Percentiles rank a stretch among this genome's conserved stretches.
Conservation (phyloP, 106 monocot genomes). For the Allium fistulosum region DNA sequence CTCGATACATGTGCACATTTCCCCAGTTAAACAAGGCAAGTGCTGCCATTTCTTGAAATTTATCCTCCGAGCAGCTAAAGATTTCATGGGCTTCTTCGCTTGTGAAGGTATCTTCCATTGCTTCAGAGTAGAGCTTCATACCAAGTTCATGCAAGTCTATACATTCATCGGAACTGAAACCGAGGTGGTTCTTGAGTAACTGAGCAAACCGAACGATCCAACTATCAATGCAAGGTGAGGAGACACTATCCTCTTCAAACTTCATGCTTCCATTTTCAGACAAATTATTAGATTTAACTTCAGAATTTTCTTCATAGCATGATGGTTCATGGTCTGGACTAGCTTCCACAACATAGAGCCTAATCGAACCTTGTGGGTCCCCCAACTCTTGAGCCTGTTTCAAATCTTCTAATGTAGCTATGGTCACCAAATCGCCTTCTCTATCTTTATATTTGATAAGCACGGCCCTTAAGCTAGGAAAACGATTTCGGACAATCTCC, state of each 20-base stretch:
- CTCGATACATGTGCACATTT: constrained; percentile 91
- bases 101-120: constrained; percentile 79
- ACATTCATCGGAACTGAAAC: constrained; percentile 70
- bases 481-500: constrained; percentile 54
- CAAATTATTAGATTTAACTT: constrained; percentile 19
- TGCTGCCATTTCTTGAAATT: constrained; percentile 95
- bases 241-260: constrained; percentile 16
- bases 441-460: constrained; percentile 85
- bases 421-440: constrained; percentile 92
- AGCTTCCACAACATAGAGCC: constrained; percentile 66
- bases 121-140: constrained; percentile 83
- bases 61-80: constrained; percentile 53
- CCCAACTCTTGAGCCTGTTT: constrained; percentile 68
- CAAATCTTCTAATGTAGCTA: constrained; percentile 75
- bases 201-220: constrained; percentile 87
- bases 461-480: constrained; percentile 57
- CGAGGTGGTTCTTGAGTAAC: constrained; percentile 78
- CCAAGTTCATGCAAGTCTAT: constrained; percentile 86
- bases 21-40: constrained; percentile 95
- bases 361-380: constrained; percentile 52
- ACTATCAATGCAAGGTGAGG: constrained; percentile 44
- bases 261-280: constrained; percentile 34
- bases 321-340: constrained; percentile 68
- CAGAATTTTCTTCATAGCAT: constrained; percentile 25
- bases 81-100: constrained; percentile 77